Percentiles rank a stretch among this genome's conserved stretches.
Conservation (phyloP, 2,329 filamentous ascomycete species). For the Huntiella moniliformis region DNA sequence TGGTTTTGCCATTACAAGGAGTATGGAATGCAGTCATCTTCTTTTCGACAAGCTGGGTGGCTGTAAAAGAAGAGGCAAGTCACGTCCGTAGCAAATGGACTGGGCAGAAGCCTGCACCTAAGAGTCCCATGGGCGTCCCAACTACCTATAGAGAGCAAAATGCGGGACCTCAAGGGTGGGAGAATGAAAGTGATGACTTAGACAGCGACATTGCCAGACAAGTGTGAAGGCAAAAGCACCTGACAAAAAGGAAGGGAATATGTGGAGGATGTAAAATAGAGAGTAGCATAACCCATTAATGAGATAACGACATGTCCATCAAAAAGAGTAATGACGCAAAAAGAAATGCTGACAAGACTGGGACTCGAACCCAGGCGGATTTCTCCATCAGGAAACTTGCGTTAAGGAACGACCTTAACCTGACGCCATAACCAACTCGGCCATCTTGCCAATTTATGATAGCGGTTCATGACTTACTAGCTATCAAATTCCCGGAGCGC, state of each 20-base stretch:
- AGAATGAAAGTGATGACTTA: conserved; percentile 2
- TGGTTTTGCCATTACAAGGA: conserved; percentile 60
- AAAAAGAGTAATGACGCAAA: neutral
- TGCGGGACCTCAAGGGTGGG: conserved; percentile 1
- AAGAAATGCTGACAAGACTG: conserved; percentile 8
- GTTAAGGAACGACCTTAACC: conserved; percentile 18
- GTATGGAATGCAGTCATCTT: conserved; percentile 70
- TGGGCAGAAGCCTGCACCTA: neutral
- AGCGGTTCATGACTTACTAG: no score
- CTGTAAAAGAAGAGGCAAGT: conserved; percentile 18
- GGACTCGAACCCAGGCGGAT: conserved; percentile 11
- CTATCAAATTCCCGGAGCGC: no score
- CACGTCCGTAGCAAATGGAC: neutral
- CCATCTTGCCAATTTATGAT: conserved; percentile 16
- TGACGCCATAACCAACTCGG: conserved; percentile 21
- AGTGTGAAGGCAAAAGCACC: no score
- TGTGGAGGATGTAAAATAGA: neutral
- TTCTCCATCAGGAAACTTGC: conserved; percentile 10
- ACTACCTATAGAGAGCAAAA: neutral
- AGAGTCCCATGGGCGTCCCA: neutral
- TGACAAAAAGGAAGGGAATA: no score
- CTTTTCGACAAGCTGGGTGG: conserved; percentile 39
- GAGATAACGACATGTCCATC: neutral
- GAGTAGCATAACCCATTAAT: neutral
- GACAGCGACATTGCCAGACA: neutral